Evolutionary conservation across 2,329 filamentous ascomycete genomes (phyloP), one percentile per base, ranked within the genome.

Genomic region (Aspergillus jensenii): DNA sequence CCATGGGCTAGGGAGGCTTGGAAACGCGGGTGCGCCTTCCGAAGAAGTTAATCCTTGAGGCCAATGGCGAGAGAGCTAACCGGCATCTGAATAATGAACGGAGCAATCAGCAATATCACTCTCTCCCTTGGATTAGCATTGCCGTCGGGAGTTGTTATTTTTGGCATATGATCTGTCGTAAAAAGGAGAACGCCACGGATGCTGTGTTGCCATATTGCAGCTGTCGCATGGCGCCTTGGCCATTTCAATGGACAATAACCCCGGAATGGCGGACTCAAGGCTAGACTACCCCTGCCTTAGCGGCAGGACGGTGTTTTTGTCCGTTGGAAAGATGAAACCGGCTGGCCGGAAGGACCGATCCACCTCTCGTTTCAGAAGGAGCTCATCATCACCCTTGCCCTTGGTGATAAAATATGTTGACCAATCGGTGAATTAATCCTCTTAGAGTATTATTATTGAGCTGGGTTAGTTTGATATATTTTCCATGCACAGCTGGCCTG

Each of bases 271-370:
- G 43, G 53, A 31, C 15, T 37, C 35, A 37, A n/a, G 35, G 15
- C 6, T 37, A n/a, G 35, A n/a, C 35, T 56, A 47, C 60, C 62
- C 62, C 62, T 65, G 57, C 60, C 51, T 65, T 64, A 64, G 63
- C 53, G 60, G 51, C 23, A 33, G 40, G 54, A 37, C 44, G 51
- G 58, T 21, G 56, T 55, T 15, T 11, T 59, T 59, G 52, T 55
- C 60, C 48, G 59, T 52, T 52, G 40, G 17, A 47, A 51, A 61
- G 55, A 58, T 65, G 64, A 66, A 64, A 65, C 63, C 63, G 63
- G 61, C 63, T 64, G 52, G 55, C 31, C 59, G 60, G 55, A 59
- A 65, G 23, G 27, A 39, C 44, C 53, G 55, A 53, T 43, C 48
- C 56, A 47, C 53, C 49, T 51, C 46, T 51, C 46, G 51, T 58